Percentiles rank a stretch among this genome's conserved stretches.
phyloP scores from a whole-genome alignment of 2,329 filamentous ascomycete genomes.

The Stylonectria norvegica region DNA sequence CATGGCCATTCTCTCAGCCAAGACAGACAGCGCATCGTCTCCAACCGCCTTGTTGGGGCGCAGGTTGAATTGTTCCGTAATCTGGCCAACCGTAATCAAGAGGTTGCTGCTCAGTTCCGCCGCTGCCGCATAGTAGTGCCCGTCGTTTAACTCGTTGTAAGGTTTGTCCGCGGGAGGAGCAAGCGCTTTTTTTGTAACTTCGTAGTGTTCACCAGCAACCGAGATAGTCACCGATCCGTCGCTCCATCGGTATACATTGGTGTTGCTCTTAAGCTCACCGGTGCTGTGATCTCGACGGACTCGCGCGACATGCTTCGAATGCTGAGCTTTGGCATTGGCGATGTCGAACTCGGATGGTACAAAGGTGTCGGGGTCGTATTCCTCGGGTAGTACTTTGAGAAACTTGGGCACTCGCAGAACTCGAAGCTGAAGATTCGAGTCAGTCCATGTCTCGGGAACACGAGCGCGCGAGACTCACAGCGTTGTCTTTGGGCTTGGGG shows the following conservation, averaged over 20 bases:
- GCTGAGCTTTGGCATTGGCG: constrained; percentile 49
- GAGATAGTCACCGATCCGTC: constrained; percentile 74
- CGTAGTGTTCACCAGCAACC: constrained; percentile 73
- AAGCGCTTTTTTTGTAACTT: constrained; percentile 66
- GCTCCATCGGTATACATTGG: constrained; percentile 72
- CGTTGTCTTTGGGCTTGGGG: constrained; percentile 68
- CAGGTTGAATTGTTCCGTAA: constrained; percentile 69
- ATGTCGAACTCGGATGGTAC: constrained; percentile 56
- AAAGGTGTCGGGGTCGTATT: constrained; percentile 65
- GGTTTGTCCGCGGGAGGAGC: constrained; percentile 58
- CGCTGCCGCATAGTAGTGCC: constrained; percentile 72
- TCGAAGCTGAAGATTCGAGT: constrained; percentile 51
- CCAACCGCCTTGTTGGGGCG: constrained; percentile 64
- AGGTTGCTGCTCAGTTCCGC: constrained; percentile 66
- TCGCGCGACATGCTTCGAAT: constrained; percentile 63
- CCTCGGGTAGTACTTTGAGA: constrained; percentile 64
- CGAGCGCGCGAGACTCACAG: constrained; percentile 46
- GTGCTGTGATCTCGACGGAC: constrained; percentile 67
- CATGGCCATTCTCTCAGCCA: constrained; percentile 65
- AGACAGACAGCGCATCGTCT: constrained; percentile 66
- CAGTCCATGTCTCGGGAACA: constrained; percentile 2
- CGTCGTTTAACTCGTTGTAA: constrained; percentile 66
- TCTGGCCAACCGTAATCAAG: constrained; percentile 70
- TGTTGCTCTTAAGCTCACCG: constrained; percentile 68
- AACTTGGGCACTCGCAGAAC: constrained; percentile 70